Percentiles rank a stretch among this genome's conserved stretches.
Conservation (phyloP, 108 stramenopile species). For the Seminavis robusta region DNA sequence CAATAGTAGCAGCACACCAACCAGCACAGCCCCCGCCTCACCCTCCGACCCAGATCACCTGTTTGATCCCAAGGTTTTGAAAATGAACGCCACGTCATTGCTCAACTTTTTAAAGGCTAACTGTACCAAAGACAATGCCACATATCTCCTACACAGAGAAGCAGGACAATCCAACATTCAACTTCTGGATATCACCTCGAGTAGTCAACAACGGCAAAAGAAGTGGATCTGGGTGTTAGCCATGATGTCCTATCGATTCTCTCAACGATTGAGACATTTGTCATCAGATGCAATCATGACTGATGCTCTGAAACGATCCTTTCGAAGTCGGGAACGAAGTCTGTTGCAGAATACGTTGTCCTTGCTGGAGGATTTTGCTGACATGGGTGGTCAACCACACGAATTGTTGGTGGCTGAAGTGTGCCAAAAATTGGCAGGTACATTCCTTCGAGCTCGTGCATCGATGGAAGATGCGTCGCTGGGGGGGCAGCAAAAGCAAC, state of each 20-base stretch:
- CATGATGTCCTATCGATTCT: slow-evolving; percentile 80
- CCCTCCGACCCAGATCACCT: slow-evolving; percentile 21
- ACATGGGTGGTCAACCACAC: slow-evolving; percentile 82
- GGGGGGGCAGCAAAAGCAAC: background rate
- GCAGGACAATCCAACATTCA: slow-evolving; percentile 70
- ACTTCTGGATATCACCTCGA: slow-evolving; percentile 75
- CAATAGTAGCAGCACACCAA: too few species aligned
- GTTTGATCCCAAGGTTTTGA: slow-evolving; percentile 80
- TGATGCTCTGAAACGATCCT: slow-evolving; percentile 37
- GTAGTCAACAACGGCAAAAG: slow-evolving; percentile 65
- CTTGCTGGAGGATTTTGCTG: slow-evolving; percentile 68
- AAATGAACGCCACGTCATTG: slow-evolving; percentile 83
- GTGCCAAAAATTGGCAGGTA: slow-evolving; percentile 77
- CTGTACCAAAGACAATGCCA: slow-evolving; percentile 74
- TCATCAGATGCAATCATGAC: too few species aligned
- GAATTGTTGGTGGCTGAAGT: slow-evolving; percentile 77
- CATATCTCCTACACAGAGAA: slow-evolving; percentile 66
- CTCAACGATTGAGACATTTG: slow-evolving; percentile 65
- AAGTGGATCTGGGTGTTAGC: slow-evolving; percentile 90
- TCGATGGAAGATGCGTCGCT: background rate
- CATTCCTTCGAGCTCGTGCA: slow-evolving; percentile 47
- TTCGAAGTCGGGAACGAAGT: slow-evolving; percentile 76
- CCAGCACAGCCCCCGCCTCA: too few species aligned
- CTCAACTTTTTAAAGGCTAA: slow-evolving; percentile 79
- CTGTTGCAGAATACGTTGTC: slow-evolving; percentile 67